Evolutionary conservation across 2,329 filamentous ascomycete genomes (phyloP).

Genomic region (Xylariomycetidae sp.): DNA sequence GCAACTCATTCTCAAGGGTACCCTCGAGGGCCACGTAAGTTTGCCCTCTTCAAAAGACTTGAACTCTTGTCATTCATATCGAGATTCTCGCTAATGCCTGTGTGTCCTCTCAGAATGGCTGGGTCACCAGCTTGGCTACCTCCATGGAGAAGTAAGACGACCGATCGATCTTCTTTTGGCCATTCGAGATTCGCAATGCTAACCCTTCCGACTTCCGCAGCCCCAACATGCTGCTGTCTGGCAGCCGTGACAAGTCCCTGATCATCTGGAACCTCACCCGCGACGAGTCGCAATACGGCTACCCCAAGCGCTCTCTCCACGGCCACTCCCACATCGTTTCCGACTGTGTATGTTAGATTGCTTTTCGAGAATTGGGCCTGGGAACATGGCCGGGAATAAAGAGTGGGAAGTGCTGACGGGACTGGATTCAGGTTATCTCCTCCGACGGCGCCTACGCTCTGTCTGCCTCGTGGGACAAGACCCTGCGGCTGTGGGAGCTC

Average conservation of each 20-base stretch:
- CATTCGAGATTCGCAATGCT: too few species aligned
- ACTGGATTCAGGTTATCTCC: constrained; percentile 78
- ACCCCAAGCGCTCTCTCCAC: constrained; percentile 97
- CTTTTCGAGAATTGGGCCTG: too few species aligned
- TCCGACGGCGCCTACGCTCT: constrained; percentile 99
- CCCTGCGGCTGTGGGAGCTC: constrained; percentile 98
- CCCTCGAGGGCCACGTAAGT: constrained; percentile 92
- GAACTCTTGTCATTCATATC: too few species aligned
- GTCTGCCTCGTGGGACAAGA: constrained; percentile 99
- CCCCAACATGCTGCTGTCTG: constrained; percentile 99
- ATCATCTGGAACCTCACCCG: constrained; percentile 99
- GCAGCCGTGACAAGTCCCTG: constrained; percentile 94
- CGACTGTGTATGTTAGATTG: constrained; percentile 80
- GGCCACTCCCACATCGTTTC: constrained; percentile 99
- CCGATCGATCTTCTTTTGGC: constrained; percentile 1
- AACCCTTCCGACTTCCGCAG: constrained; percentile 41
- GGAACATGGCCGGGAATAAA: constrained; percentile 6
- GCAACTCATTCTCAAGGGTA: constrained; percentile 93
- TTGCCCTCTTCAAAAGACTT: constrained; percentile 12
- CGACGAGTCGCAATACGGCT: constrained; percentile 96
- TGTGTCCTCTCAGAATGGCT: constrained; percentile 65
- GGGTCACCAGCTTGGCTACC: constrained; percentile 97
- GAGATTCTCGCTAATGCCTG: not conserved
- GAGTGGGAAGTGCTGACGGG: constrained; percentile 19
- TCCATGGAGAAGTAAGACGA: constrained; percentile 91